Percentiles rank a stretch among this genome's conserved stretches.
Conservation (phyloP, 2,329 filamentous ascomycete genomes). For the Onygenales sp. region DNA sequence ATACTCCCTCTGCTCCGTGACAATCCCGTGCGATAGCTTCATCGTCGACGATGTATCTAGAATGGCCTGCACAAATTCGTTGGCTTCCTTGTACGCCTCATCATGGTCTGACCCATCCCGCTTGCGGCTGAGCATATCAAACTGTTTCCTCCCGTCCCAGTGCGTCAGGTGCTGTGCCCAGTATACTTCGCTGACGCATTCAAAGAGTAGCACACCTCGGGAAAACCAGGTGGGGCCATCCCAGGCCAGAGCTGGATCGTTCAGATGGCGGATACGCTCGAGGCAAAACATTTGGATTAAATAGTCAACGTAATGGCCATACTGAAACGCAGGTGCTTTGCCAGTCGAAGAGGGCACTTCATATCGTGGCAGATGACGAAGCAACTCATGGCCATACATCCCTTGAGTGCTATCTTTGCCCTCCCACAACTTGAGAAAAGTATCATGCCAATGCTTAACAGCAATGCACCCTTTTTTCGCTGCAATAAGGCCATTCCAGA, state of each 20-base stretch:
- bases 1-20: conserved; percentile 16
- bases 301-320: conserved; percentile 3
- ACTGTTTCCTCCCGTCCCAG: conserved; percentile 23
- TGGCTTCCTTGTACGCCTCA: conserved; percentile 19
- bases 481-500: conserved; percentile 2
- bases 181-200: conserved; percentile 1
- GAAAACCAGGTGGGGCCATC: conserved; percentile 2
- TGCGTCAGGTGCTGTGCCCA: conserved; percentile 13
- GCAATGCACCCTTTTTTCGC: conserved; percentile 2
- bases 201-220: not conserved
- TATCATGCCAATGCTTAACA: conserved; percentile 4
- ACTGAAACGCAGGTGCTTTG: conserved; percentile 2
- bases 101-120: not conserved
- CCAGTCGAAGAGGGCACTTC: not conserved
- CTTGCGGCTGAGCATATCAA: conserved; percentile 22
- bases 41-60: conserved; percentile 24
- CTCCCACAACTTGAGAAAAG: conserved; percentile 3
- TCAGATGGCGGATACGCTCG: conserved; percentile 1
- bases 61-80: conserved; percentile 20
- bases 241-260: not conserved
- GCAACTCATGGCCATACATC: not conserved
- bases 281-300: conserved; percentile 2
- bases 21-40: conserved; percentile 26
- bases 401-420: not conserved
- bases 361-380: conserved; percentile 3